Conservation (phyloP, 2,329 filamentous ascomycete genomes). For the Drechslera avenae region DNA sequence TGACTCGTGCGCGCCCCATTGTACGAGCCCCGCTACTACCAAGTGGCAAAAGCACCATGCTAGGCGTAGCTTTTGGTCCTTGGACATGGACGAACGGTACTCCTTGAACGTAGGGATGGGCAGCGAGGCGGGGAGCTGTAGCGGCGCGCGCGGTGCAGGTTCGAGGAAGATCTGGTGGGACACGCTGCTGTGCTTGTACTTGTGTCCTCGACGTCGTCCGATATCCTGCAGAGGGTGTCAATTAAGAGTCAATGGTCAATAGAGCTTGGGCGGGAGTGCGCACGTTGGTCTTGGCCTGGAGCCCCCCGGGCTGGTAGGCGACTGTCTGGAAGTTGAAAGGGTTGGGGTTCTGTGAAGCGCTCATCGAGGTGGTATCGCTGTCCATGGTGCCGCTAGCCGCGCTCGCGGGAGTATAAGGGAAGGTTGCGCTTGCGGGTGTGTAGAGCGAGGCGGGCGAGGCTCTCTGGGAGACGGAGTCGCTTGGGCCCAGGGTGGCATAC, state of each 20-base stretch:
- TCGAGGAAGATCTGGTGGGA: constrained; percentile 97
- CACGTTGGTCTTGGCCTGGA: constrained; percentile 71
- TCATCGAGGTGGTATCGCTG: constrained; percentile 36
- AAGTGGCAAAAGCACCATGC: constrained; percentile 92
- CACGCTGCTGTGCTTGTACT: constrained; percentile 96
- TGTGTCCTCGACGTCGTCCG: constrained; percentile 89
- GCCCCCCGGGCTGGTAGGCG: constrained; percentile 58
- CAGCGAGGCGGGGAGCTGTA: constrained; percentile 87
- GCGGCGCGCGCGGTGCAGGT: constrained; percentile 80
- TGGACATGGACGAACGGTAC: constrained; percentile 87
- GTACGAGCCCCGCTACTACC: constrained; percentile 78
- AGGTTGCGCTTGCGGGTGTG: constrained; percentile 43
- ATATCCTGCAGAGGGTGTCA: constrained; percentile 67
- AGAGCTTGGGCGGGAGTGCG: not conserved
- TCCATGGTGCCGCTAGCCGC: constrained; percentile 36
- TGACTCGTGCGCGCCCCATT: constrained; percentile 84
- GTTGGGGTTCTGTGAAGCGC: constrained; percentile 54
- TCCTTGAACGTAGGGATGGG: constrained; percentile 89
- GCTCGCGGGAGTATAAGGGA: constrained; percentile 41
- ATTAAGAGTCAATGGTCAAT: constrained; percentile 1
- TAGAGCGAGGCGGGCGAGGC: constrained; percentile 40
- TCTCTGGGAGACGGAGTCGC: constrained; percentile 43
- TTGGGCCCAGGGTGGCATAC: constrained; percentile 42
- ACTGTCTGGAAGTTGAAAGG: constrained; percentile 94
- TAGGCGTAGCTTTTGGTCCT: constrained; percentile 79